Evolutionary conservation across 805 yeast genomes (phyloP).

Genomic region (Ogataea corticis): DNA sequence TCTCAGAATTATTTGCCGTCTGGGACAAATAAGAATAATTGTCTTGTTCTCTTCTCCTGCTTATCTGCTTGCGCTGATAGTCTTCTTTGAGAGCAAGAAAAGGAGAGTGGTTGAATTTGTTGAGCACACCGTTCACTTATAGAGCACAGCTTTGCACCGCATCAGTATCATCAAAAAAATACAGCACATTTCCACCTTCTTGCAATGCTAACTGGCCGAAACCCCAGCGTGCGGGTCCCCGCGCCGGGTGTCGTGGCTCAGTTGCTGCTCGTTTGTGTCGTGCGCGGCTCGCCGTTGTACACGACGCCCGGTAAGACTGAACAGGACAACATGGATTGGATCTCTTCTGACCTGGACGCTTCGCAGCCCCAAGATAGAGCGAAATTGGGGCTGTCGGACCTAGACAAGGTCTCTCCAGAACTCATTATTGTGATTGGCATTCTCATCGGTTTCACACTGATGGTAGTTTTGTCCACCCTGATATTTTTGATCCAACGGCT

Average conservation of each 20-base stretch:
- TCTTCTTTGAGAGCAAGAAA: too few relatives aligned
- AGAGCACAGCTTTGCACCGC: neutral
- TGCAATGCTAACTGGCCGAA: too few relatives aligned
- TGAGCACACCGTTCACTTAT: too few relatives aligned
- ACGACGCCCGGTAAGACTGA: neutral
- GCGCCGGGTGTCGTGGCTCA: neutral
- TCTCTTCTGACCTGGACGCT: too few relatives aligned
- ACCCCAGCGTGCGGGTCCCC: too few relatives aligned
- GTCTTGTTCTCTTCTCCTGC: too few relatives aligned
- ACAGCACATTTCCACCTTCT: neutral
- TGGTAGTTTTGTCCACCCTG: slow-evolving; percentile 17
- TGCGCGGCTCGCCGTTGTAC: neutral
- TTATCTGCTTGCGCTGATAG: too few relatives aligned
- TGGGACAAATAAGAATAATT: too few relatives aligned
- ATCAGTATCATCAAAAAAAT: neutral
- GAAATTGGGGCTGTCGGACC: neutral
- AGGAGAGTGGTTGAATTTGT: too few relatives aligned
- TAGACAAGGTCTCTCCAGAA: slow-evolving; percentile 12
- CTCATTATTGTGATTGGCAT: slow-evolving; percentile 25
- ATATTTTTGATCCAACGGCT: slow-evolving; percentile 17
- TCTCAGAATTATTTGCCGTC: too few relatives aligned
- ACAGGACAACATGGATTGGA: neutral
- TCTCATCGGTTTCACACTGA: slow-evolving; percentile 24
- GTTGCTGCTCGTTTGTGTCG: too few relatives aligned
- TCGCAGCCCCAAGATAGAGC: neutral